Conservation (phyloP, 768 basidiomycete species). For the Tephrocybe rancida region DNA sequence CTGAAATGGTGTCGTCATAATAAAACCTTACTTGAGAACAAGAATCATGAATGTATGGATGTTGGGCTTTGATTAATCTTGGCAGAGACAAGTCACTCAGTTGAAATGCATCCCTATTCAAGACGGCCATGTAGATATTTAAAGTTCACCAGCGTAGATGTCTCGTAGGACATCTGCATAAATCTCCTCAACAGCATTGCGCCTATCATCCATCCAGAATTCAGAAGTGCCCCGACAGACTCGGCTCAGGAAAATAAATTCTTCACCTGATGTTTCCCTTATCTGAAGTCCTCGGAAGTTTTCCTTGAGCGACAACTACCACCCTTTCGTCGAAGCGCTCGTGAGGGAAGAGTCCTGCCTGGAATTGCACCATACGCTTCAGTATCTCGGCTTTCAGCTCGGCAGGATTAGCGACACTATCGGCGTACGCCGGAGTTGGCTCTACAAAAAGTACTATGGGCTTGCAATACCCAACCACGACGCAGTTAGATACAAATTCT, state of each 20-base stretch:
- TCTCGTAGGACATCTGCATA: background rate
- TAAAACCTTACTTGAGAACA: too few species aligned
- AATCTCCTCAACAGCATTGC: background rate
- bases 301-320: background rate
- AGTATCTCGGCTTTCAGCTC: background rate
- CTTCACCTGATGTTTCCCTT: background rate
- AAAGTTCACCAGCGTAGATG: too few species aligned
- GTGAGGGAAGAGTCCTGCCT: background rate
- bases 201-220: background rate
- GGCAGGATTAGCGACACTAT: background rate
- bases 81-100: too few species aligned
- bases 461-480: constrained; percentile 10
- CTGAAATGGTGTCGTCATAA: too few species aligned
- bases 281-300: background rate
- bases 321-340: background rate
- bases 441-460: constrained; percentile 10
- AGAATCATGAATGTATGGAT: too few species aligned
- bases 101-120: too few species aligned
- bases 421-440: background rate
- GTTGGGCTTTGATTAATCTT: too few species aligned
- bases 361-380: background rate
- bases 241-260: background rate
- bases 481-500: constrained; percentile 7
- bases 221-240: background rate
- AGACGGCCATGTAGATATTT: too few species aligned